Percentiles rank a stretch among this genome's conserved stretches.
Conservation (phyloP, 2,329 filamentous ascomycete species). For the Aspergillus phoenicis region DNA sequence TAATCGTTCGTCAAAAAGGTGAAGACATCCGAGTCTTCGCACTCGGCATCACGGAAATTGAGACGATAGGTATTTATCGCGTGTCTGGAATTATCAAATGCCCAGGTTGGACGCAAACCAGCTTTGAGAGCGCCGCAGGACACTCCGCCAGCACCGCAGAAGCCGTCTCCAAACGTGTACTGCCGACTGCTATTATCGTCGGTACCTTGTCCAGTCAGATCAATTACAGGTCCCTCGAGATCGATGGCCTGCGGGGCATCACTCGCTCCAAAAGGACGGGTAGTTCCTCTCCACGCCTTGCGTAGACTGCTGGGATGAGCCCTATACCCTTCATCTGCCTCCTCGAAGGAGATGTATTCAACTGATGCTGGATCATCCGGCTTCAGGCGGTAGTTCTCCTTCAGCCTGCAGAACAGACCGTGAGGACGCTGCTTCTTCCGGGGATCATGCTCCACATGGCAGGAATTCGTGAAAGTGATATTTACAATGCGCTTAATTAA, state of each 20-base stretch:
- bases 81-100: slow-evolving; percentile 63
- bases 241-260: slow-evolving; percentile 7
- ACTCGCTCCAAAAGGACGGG: slow-evolving; percentile 33
- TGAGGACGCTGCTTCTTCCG: slow-evolving; percentile 28
- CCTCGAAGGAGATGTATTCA: slow-evolving; percentile 32
- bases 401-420: slow-evolving; percentile 38
- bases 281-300: slow-evolving; percentile 36
- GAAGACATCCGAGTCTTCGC: slow-evolving; percentile 50
- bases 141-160: slow-evolving; percentile 70
- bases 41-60: slow-evolving; percentile 56
- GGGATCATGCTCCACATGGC: slow-evolving; percentile 29
- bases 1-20: slow-evolving; percentile 40
- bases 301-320: slow-evolving; percentile 26
- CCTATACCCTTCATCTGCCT: slow-evolving; percentile 31
- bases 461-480: slow-evolving; percentile 59
- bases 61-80: slow-evolving; percentile 61
- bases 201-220: slow-evolving; percentile 19
- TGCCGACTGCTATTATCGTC: slow-evolving; percentile 34
- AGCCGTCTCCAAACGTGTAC: slow-evolving; percentile 72
- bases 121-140: slow-evolving; percentile 38
- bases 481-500: slow-evolving; percentile 46
- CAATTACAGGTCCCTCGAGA: slow-evolving; percentile 23
- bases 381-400: slow-evolving; percentile 23
- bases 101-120: slow-evolving; percentile 63
- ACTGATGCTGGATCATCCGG: slow-evolving; percentile 27